Evolutionary conservation across 352 stramenopile genomes (phyloP).

Genomic region (Phytophthora citricola): DNA sequence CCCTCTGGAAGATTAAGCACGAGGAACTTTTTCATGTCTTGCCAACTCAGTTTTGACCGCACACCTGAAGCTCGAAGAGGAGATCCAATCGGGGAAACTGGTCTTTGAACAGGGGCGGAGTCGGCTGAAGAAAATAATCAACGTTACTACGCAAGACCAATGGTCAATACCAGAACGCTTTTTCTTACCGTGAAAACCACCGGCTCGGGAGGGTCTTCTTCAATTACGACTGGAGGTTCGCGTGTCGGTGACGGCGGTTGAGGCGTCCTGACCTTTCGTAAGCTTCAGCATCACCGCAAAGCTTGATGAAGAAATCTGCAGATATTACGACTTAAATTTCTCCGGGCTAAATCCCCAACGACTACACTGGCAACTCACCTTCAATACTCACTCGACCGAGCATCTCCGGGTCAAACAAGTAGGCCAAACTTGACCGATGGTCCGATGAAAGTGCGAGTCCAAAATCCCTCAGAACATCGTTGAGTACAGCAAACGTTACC

Average conservation of each 20-base stretch:
- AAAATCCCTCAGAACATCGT: constrained; percentile 78
- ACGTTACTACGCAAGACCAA: too few relatives aligned
- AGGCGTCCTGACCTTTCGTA: constrained; percentile 41
- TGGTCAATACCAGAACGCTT: too few relatives aligned
- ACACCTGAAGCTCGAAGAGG: constrained; percentile 26
- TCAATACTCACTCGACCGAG: constrained; percentile 71
- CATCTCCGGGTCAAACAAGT: constrained; percentile 60
- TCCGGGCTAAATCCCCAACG: too few relatives aligned
- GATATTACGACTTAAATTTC: neutral
- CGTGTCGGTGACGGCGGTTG: constrained; percentile 7
- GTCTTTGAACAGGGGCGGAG: constrained; percentile 15
- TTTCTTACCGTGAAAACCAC: constrained; percentile 35
- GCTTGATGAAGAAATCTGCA: constrained; percentile 81
- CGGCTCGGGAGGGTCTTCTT: constrained; percentile 18
- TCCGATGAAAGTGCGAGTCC: constrained; percentile 50
- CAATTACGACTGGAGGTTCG: constrained; percentile 17
- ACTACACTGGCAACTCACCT: constrained; percentile 42
- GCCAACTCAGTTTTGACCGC: constrained; percentile 65
- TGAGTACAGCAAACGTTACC: constrained; percentile 71
- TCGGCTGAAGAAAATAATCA: constrained; percentile 24
- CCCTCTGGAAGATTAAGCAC: constrained; percentile 73
- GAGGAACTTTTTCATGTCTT: constrained; percentile 80
- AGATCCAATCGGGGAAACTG: constrained; percentile 33
- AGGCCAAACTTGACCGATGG: constrained; percentile 53
- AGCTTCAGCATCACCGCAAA: constrained; percentile 68